Evolutionary conservation across 768 basidiomycete species (phyloP), one percentile per base, ranked within the genome.

Genomic region (Tricholoma sp.): DNA sequence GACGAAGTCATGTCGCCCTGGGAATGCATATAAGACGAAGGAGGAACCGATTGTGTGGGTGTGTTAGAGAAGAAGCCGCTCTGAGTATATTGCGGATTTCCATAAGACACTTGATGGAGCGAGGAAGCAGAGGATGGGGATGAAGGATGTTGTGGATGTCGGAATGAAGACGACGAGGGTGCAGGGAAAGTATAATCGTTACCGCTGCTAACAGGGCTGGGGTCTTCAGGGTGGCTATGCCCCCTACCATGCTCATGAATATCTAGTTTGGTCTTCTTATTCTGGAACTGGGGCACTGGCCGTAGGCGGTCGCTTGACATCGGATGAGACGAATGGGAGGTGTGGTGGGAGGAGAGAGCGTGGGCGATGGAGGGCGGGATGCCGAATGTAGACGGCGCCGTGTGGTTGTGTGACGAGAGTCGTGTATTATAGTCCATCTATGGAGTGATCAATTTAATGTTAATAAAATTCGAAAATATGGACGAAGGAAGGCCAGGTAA

Each of bases 251-350:
- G 29, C 7, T 49, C 47, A 8, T 49, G 47, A 8, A 49, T 32
- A 17, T n/a, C 47, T 49, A 49, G n/a, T n/a, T 49, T 49, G 1
- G 47, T 4, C 18, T 29, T 42, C 24, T 53, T 53, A 39, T 32
- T 28, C 8, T 41, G 52, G 24, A 31, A 34, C n/a, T 31, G 37
- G 11, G 29, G 52, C 10, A 15, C 20, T 12, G 52, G 31, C 7
- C 42, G 24, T 6, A 53, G 18, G 37, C 52, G 52, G 39, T 53
- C 52, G 28, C 52, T 53, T 5, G 52, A 53, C 52, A 42, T 53
- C 24, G 52, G 52, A 32, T 41, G 37, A 29, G 52, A 53, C 31
- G 52, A 31, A 31, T 49, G 29, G 29, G 47, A 31, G 31, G 47
- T n/a, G 8, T 49, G 28, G 10, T 49, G 29, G 28, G 52, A 41